Percentiles rank a stretch among this genome's conserved stretches.
Evolutionary conservation across 75 land plant genomes (phyloP).

Genomic region (Pinus taeda): DNA sequence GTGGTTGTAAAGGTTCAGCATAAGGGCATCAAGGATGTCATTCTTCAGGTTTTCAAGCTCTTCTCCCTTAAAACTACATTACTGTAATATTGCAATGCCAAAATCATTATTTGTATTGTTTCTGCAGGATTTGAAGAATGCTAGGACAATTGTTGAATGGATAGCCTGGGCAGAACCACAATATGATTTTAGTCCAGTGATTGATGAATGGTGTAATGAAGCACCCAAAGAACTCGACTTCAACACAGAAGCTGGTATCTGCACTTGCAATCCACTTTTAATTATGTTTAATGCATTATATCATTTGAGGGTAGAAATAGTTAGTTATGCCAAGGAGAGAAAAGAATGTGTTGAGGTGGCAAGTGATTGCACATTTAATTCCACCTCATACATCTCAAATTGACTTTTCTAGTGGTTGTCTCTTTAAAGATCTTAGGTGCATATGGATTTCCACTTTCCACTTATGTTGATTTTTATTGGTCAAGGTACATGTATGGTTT

Average conservation of each 20-base stretch:
- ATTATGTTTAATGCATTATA: neutral
- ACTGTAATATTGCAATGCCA: neutral
- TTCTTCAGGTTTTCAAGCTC: slow-evolving; percentile 66
- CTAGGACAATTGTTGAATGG: slow-evolving; percentile 88
- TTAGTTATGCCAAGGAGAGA: no score
- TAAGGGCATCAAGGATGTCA: slow-evolving; percentile 77
- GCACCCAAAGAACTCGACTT: slow-evolving; percentile 95
- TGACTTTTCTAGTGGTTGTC: neutral
- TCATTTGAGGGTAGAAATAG: neutral
- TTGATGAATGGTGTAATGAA: slow-evolving; percentile 98
- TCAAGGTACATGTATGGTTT: neutral
- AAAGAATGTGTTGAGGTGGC: no score
- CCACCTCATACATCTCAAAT: neutral
- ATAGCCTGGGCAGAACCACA: slow-evolving; percentile 99
- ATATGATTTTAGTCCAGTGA: slow-evolving; percentile 81
- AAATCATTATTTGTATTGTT: neutral
- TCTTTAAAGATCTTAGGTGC: slow-evolving; percentile 4
- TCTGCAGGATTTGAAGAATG: slow-evolving; percentile 88
- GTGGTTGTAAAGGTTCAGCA: slow-evolving; percentile 98
- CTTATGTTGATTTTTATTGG: neutral
- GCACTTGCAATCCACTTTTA: neutral
- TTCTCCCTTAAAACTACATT: neutral
- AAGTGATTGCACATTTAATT: no score
- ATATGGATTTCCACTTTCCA: neutral
- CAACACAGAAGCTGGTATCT: slow-evolving; percentile 86